Evolutionary conservation across 805 yeast genomes (phyloP), one percentile per base, ranked within the genome.

Genomic region (Kazachstania africana): DNA sequence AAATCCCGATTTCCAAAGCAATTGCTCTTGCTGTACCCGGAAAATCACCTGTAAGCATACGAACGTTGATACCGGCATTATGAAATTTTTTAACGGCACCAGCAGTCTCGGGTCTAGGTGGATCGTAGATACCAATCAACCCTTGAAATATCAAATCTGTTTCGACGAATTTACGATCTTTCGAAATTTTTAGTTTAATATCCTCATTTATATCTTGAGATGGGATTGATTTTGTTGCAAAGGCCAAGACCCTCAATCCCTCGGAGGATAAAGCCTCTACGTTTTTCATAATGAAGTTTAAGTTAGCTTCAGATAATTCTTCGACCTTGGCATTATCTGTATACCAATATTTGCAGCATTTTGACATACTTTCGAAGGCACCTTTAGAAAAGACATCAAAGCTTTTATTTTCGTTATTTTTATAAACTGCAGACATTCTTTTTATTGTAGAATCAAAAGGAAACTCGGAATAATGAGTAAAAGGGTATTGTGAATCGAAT

Each of bases 21-120:
- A 87, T 83, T 35, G 83, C 78, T 14, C 67, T 57, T 2, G 95
- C 95, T 9, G 95, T 84, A 14, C 80, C 75, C 35, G 87, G 94
- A 29, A 81, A 70, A 57, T 87, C 96, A 46, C 95, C 95, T 6
- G 98, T 91, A 43, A 91, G 82, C 97, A 91, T 91, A 34, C 88
- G 82, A n/a, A 91, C 93, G 45, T 84, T 93, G 27, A 91, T 96
- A 28, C 97, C 95, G 35, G 96, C 95, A 46, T 75, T 73, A 66
- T 85, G 73, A 38, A 91, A 69, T 42, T 72, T 64, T 21, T 80
- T 68, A 33, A 91, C 73, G 1, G 95, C 80, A 31, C 66, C 63
- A 24, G 73, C 68, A 5, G 91, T 95, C 43, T 78, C 78, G 9
- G 83, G 78, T 49, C 98, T 73, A 34, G 99, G 98, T 8, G 98